phyloP scores from a whole-genome alignment of 805 yeast genomes.

The Nakazawaea wyomingensis region DNA sequence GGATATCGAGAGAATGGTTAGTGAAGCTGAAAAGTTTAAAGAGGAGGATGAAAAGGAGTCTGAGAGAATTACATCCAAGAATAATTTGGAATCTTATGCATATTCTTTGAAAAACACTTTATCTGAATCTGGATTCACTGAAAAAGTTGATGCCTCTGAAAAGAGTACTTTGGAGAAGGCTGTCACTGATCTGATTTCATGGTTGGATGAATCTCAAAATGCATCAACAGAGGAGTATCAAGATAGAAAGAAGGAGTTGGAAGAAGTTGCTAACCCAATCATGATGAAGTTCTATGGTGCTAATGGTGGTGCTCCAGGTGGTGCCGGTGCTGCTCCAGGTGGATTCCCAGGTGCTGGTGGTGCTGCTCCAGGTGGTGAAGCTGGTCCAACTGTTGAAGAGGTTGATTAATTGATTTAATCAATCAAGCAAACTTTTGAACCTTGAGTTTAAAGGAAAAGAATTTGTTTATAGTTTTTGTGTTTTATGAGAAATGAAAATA shows the following conservation, averaged over 20 bases:
- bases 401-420: constrained; percentile 33
- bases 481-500: no score
- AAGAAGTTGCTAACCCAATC: constrained; percentile 85
- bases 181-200: constrained; percentile 69
- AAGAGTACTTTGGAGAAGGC: constrained; percentile 62
- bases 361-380: constrained; percentile 36
- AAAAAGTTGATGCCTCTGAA: constrained; percentile 52
- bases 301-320: constrained; percentile 70
- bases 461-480: no score
- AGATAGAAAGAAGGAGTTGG: constrained; percentile 89
- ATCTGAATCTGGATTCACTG: constrained; percentile 25
- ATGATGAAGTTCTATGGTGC: constrained; percentile 89
- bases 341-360: constrained; percentile 41
- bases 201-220: constrained; percentile 85
- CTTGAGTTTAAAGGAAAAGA: neutral
- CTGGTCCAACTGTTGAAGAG: constrained; percentile 51
- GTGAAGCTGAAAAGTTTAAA: constrained; percentile 59
- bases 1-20: constrained; percentile 61
- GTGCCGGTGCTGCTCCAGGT: constrained; percentile 49
- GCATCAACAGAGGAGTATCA: constrained; percentile 81
- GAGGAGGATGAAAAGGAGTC: constrained; percentile 61
- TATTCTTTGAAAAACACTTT: constrained; percentile 47
- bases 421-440: neutral
- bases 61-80: constrained; percentile 49
- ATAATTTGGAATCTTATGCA: constrained; percentile 52